These are phyloP conservation scores for Dalbergia oliveri DNA, from an alignment of 306 rosid genomes.

Conservation along the genomic window DNA sequence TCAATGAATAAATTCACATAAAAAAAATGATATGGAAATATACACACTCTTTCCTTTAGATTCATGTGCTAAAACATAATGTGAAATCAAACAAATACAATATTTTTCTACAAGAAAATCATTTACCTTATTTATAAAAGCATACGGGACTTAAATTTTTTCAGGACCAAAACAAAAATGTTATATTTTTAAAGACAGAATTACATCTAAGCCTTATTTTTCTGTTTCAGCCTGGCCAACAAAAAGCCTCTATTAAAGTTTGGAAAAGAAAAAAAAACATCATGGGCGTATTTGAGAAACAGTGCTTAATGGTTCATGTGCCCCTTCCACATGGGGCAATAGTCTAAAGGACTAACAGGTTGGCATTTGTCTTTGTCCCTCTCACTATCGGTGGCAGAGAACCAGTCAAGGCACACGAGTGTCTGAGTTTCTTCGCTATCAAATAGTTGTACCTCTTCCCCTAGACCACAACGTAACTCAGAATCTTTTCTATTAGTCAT, in stretches of 20 bases:
- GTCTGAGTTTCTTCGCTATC: constrained; percentile 68
- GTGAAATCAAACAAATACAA: too few species aligned
- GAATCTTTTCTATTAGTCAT: too few species aligned
- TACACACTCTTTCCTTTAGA: too few species aligned
- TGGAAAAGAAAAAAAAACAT: not conserved
- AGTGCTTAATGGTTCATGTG: constrained; percentile 36
- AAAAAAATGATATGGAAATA: too few species aligned
- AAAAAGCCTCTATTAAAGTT: not conserved
- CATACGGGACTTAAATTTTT: too few species aligned
- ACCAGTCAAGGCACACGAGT: constrained; percentile 60
- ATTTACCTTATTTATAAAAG: too few species aligned
- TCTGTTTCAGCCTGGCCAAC: not conserved
- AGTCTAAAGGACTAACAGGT: not conserved
- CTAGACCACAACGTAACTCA: not conserved
- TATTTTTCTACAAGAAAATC: too few species aligned
- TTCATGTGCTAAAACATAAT: too few species aligned
- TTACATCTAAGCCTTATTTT: too few species aligned
- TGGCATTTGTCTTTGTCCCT: constrained; percentile 23
- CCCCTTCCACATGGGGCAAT: constrained; percentile 40
- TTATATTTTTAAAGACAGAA: too few species aligned
- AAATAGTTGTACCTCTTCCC: constrained; percentile 22
- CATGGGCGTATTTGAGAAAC: not conserved
- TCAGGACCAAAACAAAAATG: too few species aligned
- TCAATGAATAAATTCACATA: too few species aligned
- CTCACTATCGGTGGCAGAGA: constrained; percentile 54